A percentile compares a stretch with the other conserved stretches of the same genome.
Evolutionary conservation across 176 grass and related monocot genomes (phyloP).

Genomic region (Oryza coarctata): DNA sequence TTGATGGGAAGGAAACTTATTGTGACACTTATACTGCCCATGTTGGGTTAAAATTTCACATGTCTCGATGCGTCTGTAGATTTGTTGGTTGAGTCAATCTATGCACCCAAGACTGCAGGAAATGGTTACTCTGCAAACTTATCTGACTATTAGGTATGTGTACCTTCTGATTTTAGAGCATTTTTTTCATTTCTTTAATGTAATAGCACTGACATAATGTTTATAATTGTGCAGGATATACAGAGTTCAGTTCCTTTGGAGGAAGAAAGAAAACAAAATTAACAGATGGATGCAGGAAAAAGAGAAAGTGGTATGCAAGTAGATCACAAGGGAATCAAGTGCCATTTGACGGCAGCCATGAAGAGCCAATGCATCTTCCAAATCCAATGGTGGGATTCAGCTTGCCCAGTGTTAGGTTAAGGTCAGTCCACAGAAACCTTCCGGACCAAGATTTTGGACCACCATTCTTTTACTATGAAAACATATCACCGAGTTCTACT

Average conservation of each 20-base stretch:
- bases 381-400: conserved; percentile 75
- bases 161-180: conserved; percentile 18
- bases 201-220: conserved; percentile 18
- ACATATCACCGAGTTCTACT: too few relatives aligned
- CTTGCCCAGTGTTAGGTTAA: conserved; percentile 44
- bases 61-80: conserved; percentile 56
- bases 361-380: conserved; percentile 44
- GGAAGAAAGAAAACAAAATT: conserved; percentile 28
- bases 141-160: conserved; percentile 43
- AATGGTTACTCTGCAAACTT: conserved; percentile 5
- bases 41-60: conserved; percentile 41
- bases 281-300: conserved; percentile 17
- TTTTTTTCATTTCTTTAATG: neutral
- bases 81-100: conserved; percentile 66
- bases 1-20: neutral
- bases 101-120: conserved; percentile 58
- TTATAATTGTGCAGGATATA: conserved; percentile 37
- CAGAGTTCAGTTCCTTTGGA: conserved; percentile 10
- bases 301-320: conserved; percentile 39
- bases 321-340: conserved; percentile 27
- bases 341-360: conserved; percentile 26
- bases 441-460: conserved; percentile 54
- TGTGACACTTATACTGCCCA: conserved; percentile 14
- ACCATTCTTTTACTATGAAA: conserved; percentile 88
- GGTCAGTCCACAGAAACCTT: conserved; percentile 29